Conservation (phyloP, 2,329 filamentous ascomycete species). For the Fusarium sp. region DNA sequence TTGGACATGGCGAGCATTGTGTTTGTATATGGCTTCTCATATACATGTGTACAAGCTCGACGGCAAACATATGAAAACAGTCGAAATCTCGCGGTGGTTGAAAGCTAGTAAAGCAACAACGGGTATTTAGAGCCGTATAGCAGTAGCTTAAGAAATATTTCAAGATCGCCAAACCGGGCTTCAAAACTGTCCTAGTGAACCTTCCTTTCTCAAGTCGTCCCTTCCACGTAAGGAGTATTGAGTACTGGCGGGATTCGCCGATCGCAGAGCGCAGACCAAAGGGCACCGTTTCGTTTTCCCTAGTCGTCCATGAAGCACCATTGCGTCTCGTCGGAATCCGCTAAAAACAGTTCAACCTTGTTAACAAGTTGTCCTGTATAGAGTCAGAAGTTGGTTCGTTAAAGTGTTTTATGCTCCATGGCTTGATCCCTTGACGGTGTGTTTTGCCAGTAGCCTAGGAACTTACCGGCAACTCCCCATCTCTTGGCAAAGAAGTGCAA, state of each 20-base stretch:
- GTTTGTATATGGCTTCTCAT: background rate
- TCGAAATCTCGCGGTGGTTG: slow-evolving; percentile 7
- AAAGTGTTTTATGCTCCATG: background rate
- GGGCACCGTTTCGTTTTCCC: background rate
- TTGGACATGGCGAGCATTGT: background rate
- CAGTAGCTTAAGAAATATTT: slow-evolving; percentile 1
- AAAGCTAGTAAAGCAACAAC: background rate
- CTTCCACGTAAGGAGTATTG: background rate
- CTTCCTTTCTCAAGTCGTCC: background rate
- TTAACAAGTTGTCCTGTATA: slow-evolving; percentile 45
- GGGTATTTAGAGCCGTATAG: background rate
- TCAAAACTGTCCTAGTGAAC: background rate
- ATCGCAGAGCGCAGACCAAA: background rate
- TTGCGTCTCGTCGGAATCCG: slow-evolving; percentile 39
- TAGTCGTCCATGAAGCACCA: slow-evolving; percentile 44
- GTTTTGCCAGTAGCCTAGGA: slow-evolving; percentile 12
- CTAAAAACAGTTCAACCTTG: slow-evolving; percentile 45
- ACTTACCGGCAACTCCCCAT: slow-evolving; percentile 51
- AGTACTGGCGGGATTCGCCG: background rate
- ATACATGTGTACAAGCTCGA: slow-evolving; percentile 4
- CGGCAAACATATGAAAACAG: slow-evolving; percentile 12
- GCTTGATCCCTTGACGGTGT: slow-evolving; percentile 2
- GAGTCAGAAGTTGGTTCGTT: slow-evolving; percentile 22
- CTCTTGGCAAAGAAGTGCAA: slow-evolving; percentile 51
- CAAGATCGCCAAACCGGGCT: background rate